phyloP scores from a whole-genome alignment of 2,329 filamentous ascomycete genomes.

The Penicillium polonicum region DNA sequence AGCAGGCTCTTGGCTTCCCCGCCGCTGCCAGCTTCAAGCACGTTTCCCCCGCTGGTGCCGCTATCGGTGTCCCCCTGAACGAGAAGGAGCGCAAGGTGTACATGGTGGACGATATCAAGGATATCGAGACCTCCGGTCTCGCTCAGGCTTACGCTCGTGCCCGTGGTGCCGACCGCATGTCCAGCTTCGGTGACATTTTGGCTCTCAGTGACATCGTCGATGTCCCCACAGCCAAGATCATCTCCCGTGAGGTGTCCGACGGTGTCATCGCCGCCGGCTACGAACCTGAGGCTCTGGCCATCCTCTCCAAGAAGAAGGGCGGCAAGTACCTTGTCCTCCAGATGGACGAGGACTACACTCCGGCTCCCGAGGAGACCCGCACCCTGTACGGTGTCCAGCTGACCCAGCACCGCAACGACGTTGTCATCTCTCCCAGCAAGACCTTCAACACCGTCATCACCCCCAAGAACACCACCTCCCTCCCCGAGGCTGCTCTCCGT shows the following conservation, averaged over 20 bases:
- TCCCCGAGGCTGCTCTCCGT: constrained; percentile 78
- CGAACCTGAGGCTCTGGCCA: constrained; percentile 78
- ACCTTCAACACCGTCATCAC: constrained; percentile 85
- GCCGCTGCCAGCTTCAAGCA: constrained; percentile 99
- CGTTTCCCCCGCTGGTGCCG: constrained; percentile 92
- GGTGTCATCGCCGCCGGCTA: constrained; percentile 92
- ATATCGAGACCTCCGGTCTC: constrained; percentile 78
- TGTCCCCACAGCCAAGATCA: constrained; percentile 91
- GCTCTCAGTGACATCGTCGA: constrained; percentile 90
- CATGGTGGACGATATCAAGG: constrained; percentile 94
- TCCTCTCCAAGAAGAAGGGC: constrained; percentile 96
- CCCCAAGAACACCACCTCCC: constrained; percentile 70
- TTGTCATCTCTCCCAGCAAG: constrained; percentile 73
- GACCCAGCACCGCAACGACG: constrained; percentile 89
- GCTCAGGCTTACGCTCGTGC: constrained; percentile 96
- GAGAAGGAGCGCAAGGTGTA: constrained; percentile 94
- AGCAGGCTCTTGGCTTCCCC: constrained; percentile 78
- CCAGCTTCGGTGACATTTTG: constrained; percentile 95
- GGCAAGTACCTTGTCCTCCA: constrained; percentile 95
- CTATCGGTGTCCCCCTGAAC: constrained; percentile 83
- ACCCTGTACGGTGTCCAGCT: constrained; percentile 89
- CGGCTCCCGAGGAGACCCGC: constrained; percentile 71
- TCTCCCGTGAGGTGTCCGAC: constrained; percentile 95
- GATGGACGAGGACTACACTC: constrained; percentile 85
- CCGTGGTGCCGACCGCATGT: constrained; percentile 95